phyloP scores from a whole-genome alignment of 345 rosid genomes.

The Viola odorata region DNA sequence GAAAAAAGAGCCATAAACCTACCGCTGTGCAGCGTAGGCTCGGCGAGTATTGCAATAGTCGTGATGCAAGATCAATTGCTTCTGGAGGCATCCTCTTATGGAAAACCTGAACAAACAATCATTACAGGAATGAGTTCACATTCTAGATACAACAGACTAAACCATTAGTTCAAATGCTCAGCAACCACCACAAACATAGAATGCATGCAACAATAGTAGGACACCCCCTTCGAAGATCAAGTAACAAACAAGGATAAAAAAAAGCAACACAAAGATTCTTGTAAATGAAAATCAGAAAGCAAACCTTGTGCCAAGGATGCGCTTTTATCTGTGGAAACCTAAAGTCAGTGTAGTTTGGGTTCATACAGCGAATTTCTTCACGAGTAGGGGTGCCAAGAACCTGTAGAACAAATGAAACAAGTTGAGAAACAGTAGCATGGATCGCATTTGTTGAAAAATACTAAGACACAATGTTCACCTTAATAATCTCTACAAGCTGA shows the following conservation, averaged over 20 bases:
- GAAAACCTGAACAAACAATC: constrained; percentile 19
- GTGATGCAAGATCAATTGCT: constrained; percentile 32
- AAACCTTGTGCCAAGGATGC: constrained; percentile 36
- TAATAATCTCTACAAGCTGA: constrained; percentile 34
- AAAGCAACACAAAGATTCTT: background rate
- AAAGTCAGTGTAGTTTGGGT: constrained; percentile 32
- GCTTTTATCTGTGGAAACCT: constrained; percentile 35
- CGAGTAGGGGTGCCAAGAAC: constrained; percentile 36
- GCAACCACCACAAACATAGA: too few relatives aligned
- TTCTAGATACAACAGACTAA: too few relatives aligned
- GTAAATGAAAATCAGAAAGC: background rate
- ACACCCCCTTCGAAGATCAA: too few relatives aligned
- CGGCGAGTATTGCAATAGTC: constrained; percentile 30
- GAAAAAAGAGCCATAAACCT: background rate
- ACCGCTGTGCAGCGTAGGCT: constrained; percentile 33
- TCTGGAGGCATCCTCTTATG: constrained; percentile 36
- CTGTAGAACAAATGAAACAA: constrained; percentile 4
- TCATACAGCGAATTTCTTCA: constrained; percentile 37
- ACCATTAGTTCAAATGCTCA: background rate
- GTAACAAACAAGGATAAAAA: too few relatives aligned
- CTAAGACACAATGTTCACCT: constrained; percentile 10
- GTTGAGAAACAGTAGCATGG: background rate
- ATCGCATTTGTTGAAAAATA: background rate
- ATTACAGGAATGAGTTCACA: background rate
- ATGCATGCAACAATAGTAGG: too few relatives aligned